Percentiles rank a stretch among this genome's conserved stretches.
phyloP scores from a whole-genome alignment of 257 asterid genomes.

The Solanum bukasovii region DNA sequence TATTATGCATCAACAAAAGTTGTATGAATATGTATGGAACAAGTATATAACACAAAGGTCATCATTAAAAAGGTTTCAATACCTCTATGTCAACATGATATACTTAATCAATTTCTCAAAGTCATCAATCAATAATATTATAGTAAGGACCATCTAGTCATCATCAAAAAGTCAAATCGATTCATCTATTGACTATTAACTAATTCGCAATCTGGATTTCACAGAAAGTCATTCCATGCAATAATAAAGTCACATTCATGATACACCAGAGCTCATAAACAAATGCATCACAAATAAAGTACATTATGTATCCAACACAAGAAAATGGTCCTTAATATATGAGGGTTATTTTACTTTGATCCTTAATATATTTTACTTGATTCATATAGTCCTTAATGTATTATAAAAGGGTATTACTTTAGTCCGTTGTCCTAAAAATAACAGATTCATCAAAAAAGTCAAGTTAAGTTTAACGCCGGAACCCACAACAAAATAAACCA shows the following conservation, averaged over 20 bases:
- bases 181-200: background rate
- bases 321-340: background rate
- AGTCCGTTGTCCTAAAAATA: background rate
- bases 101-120: too few species aligned
- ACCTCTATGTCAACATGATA: background rate
- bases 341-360: background rate
- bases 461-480: background rate
- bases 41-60: background rate
- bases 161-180: background rate
- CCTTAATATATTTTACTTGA: background rate
- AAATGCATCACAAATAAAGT: background rate
- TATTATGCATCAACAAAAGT: background rate
- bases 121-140: background rate
- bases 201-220: background rate
- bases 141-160: background rate
- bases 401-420: too few species aligned
- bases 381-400: background rate
- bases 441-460: background rate
- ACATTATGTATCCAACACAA: background rate
- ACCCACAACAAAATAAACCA: background rate
- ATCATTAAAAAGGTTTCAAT: background rate
- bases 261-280: background rate
- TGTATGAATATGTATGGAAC: background rate
- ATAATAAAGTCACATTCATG: background rate
- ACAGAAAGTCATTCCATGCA: background rate